Evolutionary conservation across 306 rosid species (phyloP), one percentile per base, ranked within the genome.

Genomic region (Potentilla sterilis): DNA sequence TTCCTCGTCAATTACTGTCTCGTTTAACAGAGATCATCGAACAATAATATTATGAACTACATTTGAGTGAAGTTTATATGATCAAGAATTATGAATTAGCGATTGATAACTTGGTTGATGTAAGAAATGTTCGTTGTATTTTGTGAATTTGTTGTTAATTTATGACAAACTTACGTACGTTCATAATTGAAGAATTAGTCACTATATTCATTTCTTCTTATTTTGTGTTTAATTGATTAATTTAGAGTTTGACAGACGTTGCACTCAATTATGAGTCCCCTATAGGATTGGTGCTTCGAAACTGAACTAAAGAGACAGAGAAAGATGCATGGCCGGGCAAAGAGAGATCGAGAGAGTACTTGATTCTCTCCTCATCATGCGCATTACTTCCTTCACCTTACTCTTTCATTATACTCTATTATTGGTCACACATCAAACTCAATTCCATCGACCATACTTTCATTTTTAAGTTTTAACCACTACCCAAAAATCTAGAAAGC

Each of bases 381-480:
- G 37, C 69, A 22, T 64, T 64, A 54, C 87, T 83, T 70, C 74
- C 63, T 67, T 67, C 66, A 79, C 21, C 79, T 84, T 78, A 88
- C 85, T 37, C 79, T 87, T 78, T 84, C 86, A 83, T 42, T 77
- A 70, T 37, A 48, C 80, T 80, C 80, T 81, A 87, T 82, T 84
- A 84, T 91, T 88, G 89, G 80, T 72, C 85, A 79, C 70, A 84
- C 73, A 87, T 80, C 83, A 80, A 61, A 79, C 82, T 78, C 87
- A 90, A 85, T 86, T 77, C 78, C 76, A 83, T 87, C 77, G 79
- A 55, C 87, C 78, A 76, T 55, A 38, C 88, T 85, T 49, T 72
- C 55, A 73, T 28, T 85, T 62, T 80, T 79, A 84, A 73, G 0
- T 85, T 62, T 80, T 79, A 84, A 84, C 86, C 83, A 84, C 87